These are phyloP conservation scores for Fonsecaea pedrosoi DNA, from an alignment of 2,329 filamentous ascomycete species.

Conservation along the genomic window DNA sequence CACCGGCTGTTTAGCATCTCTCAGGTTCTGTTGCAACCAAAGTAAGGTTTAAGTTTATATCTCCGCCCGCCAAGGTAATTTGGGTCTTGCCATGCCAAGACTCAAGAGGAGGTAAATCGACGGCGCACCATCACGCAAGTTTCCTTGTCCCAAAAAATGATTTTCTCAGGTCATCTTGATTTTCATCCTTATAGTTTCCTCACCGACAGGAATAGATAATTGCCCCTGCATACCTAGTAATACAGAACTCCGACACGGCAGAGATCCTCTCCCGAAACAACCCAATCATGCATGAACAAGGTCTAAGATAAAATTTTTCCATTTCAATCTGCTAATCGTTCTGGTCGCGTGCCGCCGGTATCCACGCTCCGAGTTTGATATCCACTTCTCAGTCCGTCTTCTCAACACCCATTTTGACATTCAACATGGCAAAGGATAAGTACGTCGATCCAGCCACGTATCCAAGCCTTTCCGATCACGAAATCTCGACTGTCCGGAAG, in stretches of 20 bases:
- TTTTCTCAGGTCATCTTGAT: not conserved
- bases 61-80: too few species aligned
- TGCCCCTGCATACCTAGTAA: not conserved
- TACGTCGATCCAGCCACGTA: slow-evolving; percentile 36
- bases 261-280: not conserved
- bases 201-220: not conserved
- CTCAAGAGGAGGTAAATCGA: too few species aligned
- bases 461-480: slow-evolving; percentile 33
- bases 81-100: too few species aligned
- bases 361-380: not conserved
- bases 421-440: slow-evolving; percentile 24
- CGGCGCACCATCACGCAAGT: too few species aligned
- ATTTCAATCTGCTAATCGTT: not conserved
- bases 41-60: too few species aligned
- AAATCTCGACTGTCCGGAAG: slow-evolving; percentile 31
- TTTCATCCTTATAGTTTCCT: not conserved
- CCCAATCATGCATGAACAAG: not conserved
- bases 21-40: too few species aligned
- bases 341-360: slow-evolving; percentile 1
- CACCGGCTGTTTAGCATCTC: too few species aligned
- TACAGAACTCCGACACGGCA: not conserved
- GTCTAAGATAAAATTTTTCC: not conserved
- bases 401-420: not conserved
- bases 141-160: not conserved
- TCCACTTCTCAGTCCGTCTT: not conserved